These are phyloP conservation scores for Xylaria sp. DNA, from an alignment of 2,329 filamentous ascomycete genomes.

Conservation along the genomic window DNA sequence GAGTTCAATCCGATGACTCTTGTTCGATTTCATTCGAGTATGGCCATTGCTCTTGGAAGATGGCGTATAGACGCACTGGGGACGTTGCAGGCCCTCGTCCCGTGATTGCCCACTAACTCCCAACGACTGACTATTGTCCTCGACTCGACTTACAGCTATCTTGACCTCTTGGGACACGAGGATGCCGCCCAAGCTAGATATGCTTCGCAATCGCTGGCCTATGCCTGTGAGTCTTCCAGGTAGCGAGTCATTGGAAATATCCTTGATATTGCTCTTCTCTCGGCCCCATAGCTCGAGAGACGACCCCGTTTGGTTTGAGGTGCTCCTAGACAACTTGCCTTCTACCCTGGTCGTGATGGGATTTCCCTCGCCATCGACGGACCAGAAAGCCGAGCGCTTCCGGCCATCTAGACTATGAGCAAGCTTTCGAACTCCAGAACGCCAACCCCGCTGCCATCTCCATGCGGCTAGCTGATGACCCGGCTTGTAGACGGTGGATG, in stretches of 20 bases:
- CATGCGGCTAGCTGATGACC: conserved; percentile 6
- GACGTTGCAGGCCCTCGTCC: not conserved
- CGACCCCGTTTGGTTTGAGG: conserved; percentile 47
- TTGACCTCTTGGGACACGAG: conserved; percentile 71
- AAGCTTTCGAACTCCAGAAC: not conserved
- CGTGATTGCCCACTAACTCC: conserved; percentile 14
- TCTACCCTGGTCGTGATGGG: conserved; percentile 44
- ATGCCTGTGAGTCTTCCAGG: conserved; percentile 27
- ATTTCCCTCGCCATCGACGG: conserved; percentile 47
- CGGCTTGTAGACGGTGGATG: conserved; percentile 40
- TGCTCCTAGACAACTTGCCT: conserved; percentile 40
- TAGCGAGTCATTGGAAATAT: conserved; percentile 28
- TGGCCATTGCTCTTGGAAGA: not conserved
- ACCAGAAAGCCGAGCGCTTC: conserved; percentile 30
- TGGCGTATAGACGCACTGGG: not conserved
- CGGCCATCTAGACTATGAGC: conserved; percentile 21
- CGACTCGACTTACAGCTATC: conserved; percentile 57
- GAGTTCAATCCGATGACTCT: conserved; percentile 1
- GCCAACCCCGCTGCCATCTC: not conserved
- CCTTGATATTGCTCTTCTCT: conserved; percentile 14
- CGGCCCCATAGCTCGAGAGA: conserved; percentile 49
- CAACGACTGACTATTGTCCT: conserved; percentile 37
- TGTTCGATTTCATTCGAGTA: conserved; percentile 1
- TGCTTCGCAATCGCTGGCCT: conserved; percentile 30
- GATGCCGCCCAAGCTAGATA: conserved; percentile 62